Percentiles rank a stretch among this genome's conserved stretches.
phyloP scores from a whole-genome alignment of 2,329 filamentous ascomycete species.

The Fusarium protoensiforme region DNA sequence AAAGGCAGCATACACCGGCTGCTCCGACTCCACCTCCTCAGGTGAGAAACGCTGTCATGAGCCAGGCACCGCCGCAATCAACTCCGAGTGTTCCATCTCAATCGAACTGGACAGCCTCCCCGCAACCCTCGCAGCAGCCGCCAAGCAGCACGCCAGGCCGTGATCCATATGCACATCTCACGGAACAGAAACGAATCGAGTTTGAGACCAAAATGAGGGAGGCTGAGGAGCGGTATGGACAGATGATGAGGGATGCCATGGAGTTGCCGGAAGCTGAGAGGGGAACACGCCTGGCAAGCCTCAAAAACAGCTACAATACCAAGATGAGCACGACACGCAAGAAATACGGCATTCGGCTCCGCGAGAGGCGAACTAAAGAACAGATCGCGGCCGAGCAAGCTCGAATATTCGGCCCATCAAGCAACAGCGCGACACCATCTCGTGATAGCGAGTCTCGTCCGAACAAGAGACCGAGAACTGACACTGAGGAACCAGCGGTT shows the following conservation, averaged over 20 bases:
- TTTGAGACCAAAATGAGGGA: slow-evolving; percentile 46
- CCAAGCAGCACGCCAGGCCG: slow-evolving; percentile 29
- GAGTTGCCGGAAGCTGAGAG: slow-evolving; percentile 48
- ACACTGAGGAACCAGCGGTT: slow-evolving; percentile 5
- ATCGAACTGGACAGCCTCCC: slow-evolving; percentile 6
- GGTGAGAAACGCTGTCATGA: neutral
- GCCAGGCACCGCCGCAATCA: neutral
- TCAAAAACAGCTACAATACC: slow-evolving; percentile 65
- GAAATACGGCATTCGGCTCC: slow-evolving; percentile 66
- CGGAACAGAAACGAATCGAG: slow-evolving; percentile 32
- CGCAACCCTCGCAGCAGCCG: neutral
- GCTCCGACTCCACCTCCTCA: neutral
- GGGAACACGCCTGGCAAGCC: slow-evolving; percentile 50
- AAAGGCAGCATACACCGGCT: neutral
- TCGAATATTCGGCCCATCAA: slow-evolving; percentile 44
- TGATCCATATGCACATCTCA: slow-evolving; percentile 60
- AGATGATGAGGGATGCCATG: slow-evolving; percentile 56
- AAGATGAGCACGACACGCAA: slow-evolving; percentile 68
- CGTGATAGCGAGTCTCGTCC: slow-evolving; percentile 17
- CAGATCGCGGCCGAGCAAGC: slow-evolving; percentile 59
- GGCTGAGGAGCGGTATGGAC: slow-evolving; percentile 51
- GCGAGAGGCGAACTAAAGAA: slow-evolving; percentile 58
- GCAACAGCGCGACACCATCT: slow-evolving; percentile 19
- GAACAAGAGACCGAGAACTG: slow-evolving; percentile 41
- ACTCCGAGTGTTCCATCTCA: neutral